Evolutionary conservation across 225 moss, liverwort and hornwort species (phyloP).

Genomic region (Asterella californica): DNA sequence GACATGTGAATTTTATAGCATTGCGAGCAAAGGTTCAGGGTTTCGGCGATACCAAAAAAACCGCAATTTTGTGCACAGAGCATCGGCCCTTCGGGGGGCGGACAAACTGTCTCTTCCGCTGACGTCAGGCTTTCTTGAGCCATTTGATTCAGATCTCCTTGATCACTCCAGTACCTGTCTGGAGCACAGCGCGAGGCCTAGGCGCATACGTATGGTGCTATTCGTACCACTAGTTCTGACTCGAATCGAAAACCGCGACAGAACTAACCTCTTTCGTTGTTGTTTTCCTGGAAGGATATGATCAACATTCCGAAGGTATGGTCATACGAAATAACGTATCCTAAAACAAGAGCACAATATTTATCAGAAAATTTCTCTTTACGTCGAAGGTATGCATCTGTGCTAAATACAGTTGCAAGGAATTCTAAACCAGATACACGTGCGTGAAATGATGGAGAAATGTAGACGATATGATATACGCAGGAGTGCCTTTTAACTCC

Average conservation of each 20-base stretch:
- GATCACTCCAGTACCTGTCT: neutral
- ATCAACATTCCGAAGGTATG: neutral
- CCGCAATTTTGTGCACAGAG: constrained; percentile 82
- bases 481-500: too few species aligned
- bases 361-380: too few species aligned
- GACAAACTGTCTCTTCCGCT: constrained; percentile 72
- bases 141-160: constrained; percentile 27
- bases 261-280: neutral
- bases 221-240: too few species aligned
- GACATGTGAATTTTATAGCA: constrained; percentile 67
- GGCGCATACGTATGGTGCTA: too few species aligned
- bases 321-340: neutral
- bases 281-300: neutral
- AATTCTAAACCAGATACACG: too few species aligned
- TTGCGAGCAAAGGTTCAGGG: constrained; percentile 67
- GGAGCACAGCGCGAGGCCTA: neutral
- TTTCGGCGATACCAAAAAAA: constrained; percentile 70
- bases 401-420: too few species aligned
- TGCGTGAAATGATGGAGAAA: too few species aligned
- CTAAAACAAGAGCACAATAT: too few species aligned
- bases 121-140: constrained; percentile 91
- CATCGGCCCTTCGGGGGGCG: constrained; percentile 68
- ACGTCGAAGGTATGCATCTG: too few species aligned
- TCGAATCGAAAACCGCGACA: neutral
- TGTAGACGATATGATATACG: too few species aligned